Evolutionary conservation across 108 stramenopile species (phyloP).

Genomic region (Conticribra weissflogii): DNA sequence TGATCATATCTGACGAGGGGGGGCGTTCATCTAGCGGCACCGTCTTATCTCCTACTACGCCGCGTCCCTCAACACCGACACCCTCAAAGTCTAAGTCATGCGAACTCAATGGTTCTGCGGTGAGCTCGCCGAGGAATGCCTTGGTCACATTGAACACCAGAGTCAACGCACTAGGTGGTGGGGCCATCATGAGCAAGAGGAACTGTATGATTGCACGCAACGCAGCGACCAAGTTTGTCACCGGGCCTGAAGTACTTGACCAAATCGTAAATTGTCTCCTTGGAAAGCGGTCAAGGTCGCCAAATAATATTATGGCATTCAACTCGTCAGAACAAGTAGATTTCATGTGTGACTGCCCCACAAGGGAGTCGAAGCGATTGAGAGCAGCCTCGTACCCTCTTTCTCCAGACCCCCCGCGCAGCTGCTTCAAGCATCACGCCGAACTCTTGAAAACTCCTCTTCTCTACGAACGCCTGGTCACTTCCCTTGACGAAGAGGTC

Average conservation of each 20-base stretch:
- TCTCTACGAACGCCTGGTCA: constrained; percentile 7
- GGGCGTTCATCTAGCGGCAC: too few species aligned
- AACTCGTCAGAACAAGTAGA: constrained; percentile 6
- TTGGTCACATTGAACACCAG: constrained; percentile 41
- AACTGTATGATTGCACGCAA: constrained; percentile 18
- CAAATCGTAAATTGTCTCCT: constrained; percentile 33
- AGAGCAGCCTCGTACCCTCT: constrained; percentile 24
- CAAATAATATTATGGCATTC: neutral
- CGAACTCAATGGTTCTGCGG: neutral
- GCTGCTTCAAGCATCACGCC: constrained; percentile 21
- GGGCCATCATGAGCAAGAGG: constrained; percentile 16
- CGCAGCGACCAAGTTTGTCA: constrained; percentile 23
- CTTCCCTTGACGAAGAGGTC: constrained; percentile 22
- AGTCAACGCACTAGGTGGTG: constrained; percentile 44
- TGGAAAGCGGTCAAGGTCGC: constrained; percentile 28
- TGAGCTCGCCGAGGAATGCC: constrained; percentile 23
- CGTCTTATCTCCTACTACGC: too few species aligned
- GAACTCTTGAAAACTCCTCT: constrained; percentile 17
- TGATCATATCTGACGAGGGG: neutral
- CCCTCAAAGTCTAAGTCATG: too few species aligned
- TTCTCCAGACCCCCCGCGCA: constrained; percentile 23
- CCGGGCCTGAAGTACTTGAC: constrained; percentile 8
- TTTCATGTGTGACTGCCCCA: constrained; percentile 1
- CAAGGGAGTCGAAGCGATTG: constrained; percentile 14
- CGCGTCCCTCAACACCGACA: neutral